These are phyloP conservation scores for Kodamaea jinghongensis DNA, from an alignment of 805 yeast species.

Conservation along the genomic window DNA sequence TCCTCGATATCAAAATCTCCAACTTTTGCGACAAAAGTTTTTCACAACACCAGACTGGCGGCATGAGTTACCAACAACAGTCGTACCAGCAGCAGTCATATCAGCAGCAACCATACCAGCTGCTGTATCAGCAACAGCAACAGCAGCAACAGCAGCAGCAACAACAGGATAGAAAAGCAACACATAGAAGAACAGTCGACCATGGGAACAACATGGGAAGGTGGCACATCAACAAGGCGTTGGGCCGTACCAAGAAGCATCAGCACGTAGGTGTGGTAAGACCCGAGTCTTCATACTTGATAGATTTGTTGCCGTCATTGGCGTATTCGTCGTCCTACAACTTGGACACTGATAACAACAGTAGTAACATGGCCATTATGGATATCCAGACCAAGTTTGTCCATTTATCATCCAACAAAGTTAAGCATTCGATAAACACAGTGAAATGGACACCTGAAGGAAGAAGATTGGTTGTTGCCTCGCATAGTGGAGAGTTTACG, in stretches of 20 bases:
- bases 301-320: conserved; percentile 63
- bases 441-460: conserved; percentile 98
- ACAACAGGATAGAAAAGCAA: conserved; percentile 48
- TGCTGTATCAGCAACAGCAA: conserved; percentile 4
- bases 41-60: too few species aligned
- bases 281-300: conserved; percentile 66
- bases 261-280: conserved; percentile 52
- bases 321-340: conserved; percentile 47
- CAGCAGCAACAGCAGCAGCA: conserved; percentile 41
- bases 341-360: conserved; percentile 19
- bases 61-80: too few species aligned
- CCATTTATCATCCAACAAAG: conserved; percentile 87
- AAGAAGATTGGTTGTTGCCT: conserved; percentile 81
- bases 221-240: conserved; percentile 48
- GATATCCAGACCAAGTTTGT: conserved; percentile 80
- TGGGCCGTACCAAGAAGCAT: conserved; percentile 32
- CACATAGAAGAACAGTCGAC: conserved; percentile 70
- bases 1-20: too few species aligned
- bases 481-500: conserved; percentile 93
- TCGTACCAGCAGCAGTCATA: neutral
- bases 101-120: conserved; percentile 5
- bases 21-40: too few species aligned
- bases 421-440: conserved; percentile 84
- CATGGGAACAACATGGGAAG: conserved; percentile 74
- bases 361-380: conserved; percentile 44